These are phyloP conservation scores for Sophora flavescens DNA, from an alignment of 306 rosid genomes.

Conservation along the genomic window DNA sequence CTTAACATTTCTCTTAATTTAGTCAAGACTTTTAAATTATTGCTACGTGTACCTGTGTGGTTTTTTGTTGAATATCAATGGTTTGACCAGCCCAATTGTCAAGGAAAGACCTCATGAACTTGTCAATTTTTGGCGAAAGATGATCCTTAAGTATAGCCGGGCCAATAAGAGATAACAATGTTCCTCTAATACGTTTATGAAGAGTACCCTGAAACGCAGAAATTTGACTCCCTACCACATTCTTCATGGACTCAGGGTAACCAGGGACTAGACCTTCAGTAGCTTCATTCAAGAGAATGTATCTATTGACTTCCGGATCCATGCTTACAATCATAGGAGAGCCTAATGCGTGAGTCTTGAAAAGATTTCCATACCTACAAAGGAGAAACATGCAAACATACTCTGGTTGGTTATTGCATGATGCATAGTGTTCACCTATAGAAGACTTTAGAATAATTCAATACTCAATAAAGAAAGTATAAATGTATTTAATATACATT, in stretches of 20 bases:
- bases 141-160: slow-evolving; percentile 60
- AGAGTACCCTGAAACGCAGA: slow-evolving; percentile 78
- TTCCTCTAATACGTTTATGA: slow-evolving; percentile 71
- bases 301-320: slow-evolving; percentile 73
- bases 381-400: slow-evolving; percentile 2
- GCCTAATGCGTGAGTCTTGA: slow-evolving; percentile 78
- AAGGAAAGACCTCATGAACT: slow-evolving; percentile 64
- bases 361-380: slow-evolving; percentile 69
- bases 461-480: too few species aligned
- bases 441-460: too few species aligned
- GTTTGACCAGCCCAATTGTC: slow-evolving; percentile 61
- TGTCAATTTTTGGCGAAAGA: slow-evolving; percentile 60
- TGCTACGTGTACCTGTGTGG: slow-evolving; percentile 58
- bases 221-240: slow-evolving; percentile 69
- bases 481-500: too few species aligned
- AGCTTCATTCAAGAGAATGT: slow-evolving; percentile 71
- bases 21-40: not conserved
- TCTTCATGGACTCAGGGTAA: slow-evolving; percentile 82
- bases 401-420: not conserved
- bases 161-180: slow-evolving; percentile 63
- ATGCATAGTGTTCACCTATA: too few species aligned
- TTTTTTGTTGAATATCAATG: slow-evolving; percentile 74
- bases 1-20: too few species aligned
- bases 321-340: slow-evolving; percentile 68
- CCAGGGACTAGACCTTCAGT: slow-evolving; percentile 82